Evolutionary conservation across 2,329 filamentous ascomycete genomes (phyloP), one percentile per base, ranked within the genome.

Genomic region (Claviceps sp.): DNA sequence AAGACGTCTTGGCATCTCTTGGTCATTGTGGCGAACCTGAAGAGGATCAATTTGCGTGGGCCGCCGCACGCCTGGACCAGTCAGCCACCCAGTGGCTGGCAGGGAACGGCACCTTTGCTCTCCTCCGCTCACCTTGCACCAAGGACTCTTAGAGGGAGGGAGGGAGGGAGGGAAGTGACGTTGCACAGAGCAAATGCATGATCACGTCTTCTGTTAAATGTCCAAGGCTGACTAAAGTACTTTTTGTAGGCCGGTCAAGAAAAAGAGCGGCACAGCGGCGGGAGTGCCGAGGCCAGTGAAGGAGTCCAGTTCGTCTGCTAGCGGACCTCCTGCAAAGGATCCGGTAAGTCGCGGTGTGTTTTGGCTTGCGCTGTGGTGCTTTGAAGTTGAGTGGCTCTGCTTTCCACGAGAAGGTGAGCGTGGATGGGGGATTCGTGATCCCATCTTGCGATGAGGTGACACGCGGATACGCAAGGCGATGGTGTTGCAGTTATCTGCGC

Each of bases 251-350:
- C 86, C 86, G 11, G 63, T 70, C 45, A 90, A 90, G 72, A 88
- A 85, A 71, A 85, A 84, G 67, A 75, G 76, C 55, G 79, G 81
- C 59, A 79, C 80, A 57, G 78, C 81, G 59, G 83, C 82, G 64
- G 85, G 84, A 61, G 75, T 86, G 63, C 78, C 84, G 63, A 79
- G 80, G 61, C 69, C 74, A 59, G 76, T 76, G 71, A 81, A 80
- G 66, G 82, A 84, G 67, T 75, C 79, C 59, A 78, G 74, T 66
- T 79, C 78, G 63, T 79, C 82, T 58, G 70, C 49, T 61, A 73
- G 75, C 63, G 79, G 76, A 67, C 80, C 81, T 66, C 63, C 65
- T 47, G 60, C 66, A 44, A 69, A 70, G 58, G 74, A 74, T 53
- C 73, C 78, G 72, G 79, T 83, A 73, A 66, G 77, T 62, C 14